phyloP scores from a whole-genome alignment of 1,284 basidiomycete species.

The Tilletia setariae region DNA sequence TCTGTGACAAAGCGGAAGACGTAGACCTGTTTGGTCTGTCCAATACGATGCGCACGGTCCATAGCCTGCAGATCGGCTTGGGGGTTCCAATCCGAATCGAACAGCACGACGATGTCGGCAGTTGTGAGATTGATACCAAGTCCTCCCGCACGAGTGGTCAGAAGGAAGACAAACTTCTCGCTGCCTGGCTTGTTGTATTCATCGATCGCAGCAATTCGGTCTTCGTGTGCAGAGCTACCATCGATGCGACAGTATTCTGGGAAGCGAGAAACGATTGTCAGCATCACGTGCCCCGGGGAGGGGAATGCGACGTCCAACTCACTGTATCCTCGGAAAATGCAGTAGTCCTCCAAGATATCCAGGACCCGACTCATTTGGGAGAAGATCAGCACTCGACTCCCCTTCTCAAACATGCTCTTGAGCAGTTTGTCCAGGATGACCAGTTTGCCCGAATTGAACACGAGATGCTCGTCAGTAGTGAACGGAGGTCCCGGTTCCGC shows the following conservation, averaged over 20 bases:
- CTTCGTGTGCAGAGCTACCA: slow-evolving; percentile 90
- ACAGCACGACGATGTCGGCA: slow-evolving; percentile 94
- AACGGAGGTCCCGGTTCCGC: slow-evolving; percentile 90
- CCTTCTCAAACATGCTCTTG: slow-evolving; percentile 77
- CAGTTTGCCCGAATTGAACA: slow-evolving; percentile 96
- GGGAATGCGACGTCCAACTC: slow-evolving; percentile 51
- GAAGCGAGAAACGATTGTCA: neutral
- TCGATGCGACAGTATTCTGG: slow-evolving; percentile 95
- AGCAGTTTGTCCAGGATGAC: slow-evolving; percentile 92
- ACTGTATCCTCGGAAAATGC: slow-evolving; percentile 86
- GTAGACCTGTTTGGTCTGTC: slow-evolving; percentile 97
- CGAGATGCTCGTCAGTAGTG: slow-evolving; percentile 94
- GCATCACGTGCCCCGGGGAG: neutral
- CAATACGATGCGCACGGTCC: slow-evolving; percentile 98
- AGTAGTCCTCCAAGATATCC: slow-evolving; percentile 97
- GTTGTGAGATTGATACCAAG: slow-evolving; percentile 94
- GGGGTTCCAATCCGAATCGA: slow-evolving; percentile 98
- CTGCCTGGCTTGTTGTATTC: slow-evolving; percentile 93
- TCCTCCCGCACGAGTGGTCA: slow-evolving; percentile 97
- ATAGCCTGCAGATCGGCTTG: slow-evolving; percentile 98
- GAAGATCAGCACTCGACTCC: slow-evolving; percentile 93
- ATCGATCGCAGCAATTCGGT: slow-evolving; percentile 92
- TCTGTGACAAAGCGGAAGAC: slow-evolving; percentile 98
- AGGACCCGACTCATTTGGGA: slow-evolving; percentile 95
- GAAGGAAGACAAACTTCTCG: slow-evolving; percentile 94